phyloP scores from a whole-genome alignment of 2,329 filamentous ascomycete species.

The Fusarium musae region DNA sequence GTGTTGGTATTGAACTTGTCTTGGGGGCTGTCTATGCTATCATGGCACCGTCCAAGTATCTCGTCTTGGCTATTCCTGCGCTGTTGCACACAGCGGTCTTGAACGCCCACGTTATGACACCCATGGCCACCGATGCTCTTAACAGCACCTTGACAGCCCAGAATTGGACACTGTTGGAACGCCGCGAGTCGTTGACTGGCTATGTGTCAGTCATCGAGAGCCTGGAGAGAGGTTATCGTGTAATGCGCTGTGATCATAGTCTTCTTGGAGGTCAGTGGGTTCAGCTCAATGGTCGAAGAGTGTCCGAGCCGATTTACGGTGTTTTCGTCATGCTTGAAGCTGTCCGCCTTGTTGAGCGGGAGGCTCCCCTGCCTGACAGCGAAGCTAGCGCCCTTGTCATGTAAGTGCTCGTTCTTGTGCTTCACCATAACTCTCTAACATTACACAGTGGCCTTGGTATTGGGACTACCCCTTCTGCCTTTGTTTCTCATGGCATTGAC shows the following conservation, averaged over 20 bases:
- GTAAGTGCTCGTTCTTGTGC: conserved; percentile 60
- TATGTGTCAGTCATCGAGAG: conserved; percentile 93
- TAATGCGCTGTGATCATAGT: conserved; percentile 94
- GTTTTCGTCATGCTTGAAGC: conserved; percentile 98
- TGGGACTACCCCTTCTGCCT: conserved; percentile 87
- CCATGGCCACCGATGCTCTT: conserved; percentile 67
- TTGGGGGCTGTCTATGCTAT: conserved; percentile 73
- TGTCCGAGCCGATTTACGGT: conserved; percentile 90
- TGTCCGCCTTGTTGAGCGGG: conserved; percentile 78
- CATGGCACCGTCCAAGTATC: conserved; percentile 74
- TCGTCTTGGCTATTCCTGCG: conserved; percentile 76
- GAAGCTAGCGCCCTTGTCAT: conserved; percentile 86
- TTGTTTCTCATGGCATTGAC: conserved; percentile 88
- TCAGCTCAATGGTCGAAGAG: conserved; percentile 60
- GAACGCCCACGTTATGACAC: conserved; percentile 78
- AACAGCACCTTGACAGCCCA: conserved; percentile 73
- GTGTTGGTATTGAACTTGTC: conserved; percentile 77
- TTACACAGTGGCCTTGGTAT: conserved; percentile 81
- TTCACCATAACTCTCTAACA: conserved; percentile 11
- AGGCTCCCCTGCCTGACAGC: conserved; percentile 65
- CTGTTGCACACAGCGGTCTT: conserved; percentile 75
- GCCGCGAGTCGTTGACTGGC: conserved; percentile 87
- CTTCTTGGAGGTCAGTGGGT: conserved; percentile 94
- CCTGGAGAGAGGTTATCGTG: conserved; percentile 74
- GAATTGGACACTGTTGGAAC: conserved; percentile 81